These are phyloP conservation scores for Annulohypoxylon truncatum DNA, from an alignment of 2,329 filamentous ascomycete species.

Conservation along the genomic window DNA sequence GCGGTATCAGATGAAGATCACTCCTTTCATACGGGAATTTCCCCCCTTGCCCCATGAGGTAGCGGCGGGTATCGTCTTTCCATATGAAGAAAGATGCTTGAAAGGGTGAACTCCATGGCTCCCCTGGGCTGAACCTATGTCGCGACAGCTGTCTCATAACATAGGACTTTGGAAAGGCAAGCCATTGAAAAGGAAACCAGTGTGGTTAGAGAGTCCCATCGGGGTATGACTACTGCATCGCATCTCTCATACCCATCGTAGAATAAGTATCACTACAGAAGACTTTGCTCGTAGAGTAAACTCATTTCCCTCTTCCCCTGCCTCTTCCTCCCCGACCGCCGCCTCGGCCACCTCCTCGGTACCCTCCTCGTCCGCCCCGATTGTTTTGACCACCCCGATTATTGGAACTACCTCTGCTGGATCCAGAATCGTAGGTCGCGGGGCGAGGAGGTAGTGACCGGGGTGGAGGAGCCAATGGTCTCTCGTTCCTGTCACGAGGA, in stretches of 20 bases:
- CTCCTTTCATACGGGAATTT: not conserved
- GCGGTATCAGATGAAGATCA: not conserved
- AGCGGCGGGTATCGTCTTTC: not conserved
- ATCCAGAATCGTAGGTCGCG: slow-evolving; percentile 23
- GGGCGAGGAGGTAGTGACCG: slow-evolving; percentile 44
- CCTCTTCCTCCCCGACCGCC: slow-evolving; percentile 21
- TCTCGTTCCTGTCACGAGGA: slow-evolving; percentile 16
- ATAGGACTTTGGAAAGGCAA: not conserved
- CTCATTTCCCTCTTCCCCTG: slow-evolving; percentile 22
- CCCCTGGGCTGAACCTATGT: not conserved
- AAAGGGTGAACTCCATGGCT: not conserved
- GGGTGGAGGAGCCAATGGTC: slow-evolving; percentile 32
- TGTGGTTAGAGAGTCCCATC: not conserved
- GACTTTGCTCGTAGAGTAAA: not conserved
- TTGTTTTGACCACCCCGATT: slow-evolving; percentile 49
- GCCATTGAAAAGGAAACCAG: not conserved
- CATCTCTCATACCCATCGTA: not conserved
- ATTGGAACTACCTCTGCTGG: slow-evolving; percentile 28
- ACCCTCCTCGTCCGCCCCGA: slow-evolving; percentile 51
- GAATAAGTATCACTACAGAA: not conserved
- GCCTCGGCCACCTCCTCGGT: slow-evolving; percentile 24
- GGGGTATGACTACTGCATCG: not conserved
- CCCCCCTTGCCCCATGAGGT: not conserved
- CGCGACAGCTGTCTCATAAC: not conserved
- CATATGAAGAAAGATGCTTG: not conserved